Evolutionary conservation across 352 stramenopile genomes (phyloP), one percentile per base, ranked within the genome.

Genomic region (Blastocystis hominis): DNA sequence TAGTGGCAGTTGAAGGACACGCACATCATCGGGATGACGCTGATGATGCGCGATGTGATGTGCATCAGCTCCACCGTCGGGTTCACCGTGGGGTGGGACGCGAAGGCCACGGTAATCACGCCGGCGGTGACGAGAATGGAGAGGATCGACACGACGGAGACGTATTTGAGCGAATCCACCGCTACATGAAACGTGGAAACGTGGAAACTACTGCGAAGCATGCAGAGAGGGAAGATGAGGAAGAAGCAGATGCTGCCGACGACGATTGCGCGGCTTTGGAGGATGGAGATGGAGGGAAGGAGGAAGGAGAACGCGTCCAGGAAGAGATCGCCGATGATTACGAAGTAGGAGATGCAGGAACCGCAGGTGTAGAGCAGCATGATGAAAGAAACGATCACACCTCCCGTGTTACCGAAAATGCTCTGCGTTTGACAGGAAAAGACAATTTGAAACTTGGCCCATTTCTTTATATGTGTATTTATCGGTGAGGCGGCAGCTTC

Each of bases 1-100:
- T 87, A 87, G 55, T 87, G 77, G 55, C 62, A 87, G 44, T 75
- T 78, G 50, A 87, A 87, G 6, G 77, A 75, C n/a, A 87, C 77
- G 47, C 77, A 87, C 77, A 87, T 87, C 30, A 87, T 46, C 6
- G 77, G 77, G n/a, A 87, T 63, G 34, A 63, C 77, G 38, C 38
- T n/a, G 46, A 87, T 62, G 17, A 75, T 36, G 7, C 53, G 47
- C 3, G 6, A 38, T n/a, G 44, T 87, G 55, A 87, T 54, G 46
- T 87, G 62, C 40, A 50, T 55, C 34, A 64, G 38, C 54, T 87
- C 55, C 13, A 87, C 77, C 9, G 77, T 87, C n/a, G 44, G 38
- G 47, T 72, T 75, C 2, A 87, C 66, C 38, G 47, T 34, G n/a
- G 72, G 72, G 44, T 84, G 34, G 10, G 55, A 17, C n/a, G 68